phyloP scores from a whole-genome alignment of 106 monocot species.

The Amphibolis antarctica region DNA sequence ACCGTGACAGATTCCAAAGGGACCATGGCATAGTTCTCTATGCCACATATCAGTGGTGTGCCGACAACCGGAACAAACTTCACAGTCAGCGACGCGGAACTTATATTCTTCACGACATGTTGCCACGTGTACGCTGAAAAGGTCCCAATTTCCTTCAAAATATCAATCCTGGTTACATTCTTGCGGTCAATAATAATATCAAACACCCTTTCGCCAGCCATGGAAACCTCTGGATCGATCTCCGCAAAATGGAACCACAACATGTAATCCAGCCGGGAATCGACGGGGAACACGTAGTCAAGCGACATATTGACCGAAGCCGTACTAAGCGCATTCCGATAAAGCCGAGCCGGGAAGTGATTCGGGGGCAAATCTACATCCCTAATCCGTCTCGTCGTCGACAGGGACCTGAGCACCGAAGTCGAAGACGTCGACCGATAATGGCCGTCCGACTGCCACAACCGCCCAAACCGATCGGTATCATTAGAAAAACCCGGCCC shows the following conservation, averaged over 20 bases:
- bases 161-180: conserved; percentile 57
- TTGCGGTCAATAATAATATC: conserved; percentile 43
- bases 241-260: conserved; percentile 23
- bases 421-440: conserved; percentile 20
- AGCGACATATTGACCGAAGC: not conserved
- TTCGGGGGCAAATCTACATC: conserved; percentile 13
- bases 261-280: conserved; percentile 21
- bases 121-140: conserved; percentile 78
- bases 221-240: conserved; percentile 14
- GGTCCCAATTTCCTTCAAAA: conserved; percentile 65
- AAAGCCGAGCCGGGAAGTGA: conserved; percentile 17
- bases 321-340: conserved; percentile 7
- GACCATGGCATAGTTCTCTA: conserved; percentile 93
- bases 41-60: conserved; percentile 57
- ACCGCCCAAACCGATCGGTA: conserved; percentile 14
- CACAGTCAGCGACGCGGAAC: conserved; percentile 42
- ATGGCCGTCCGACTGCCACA: conserved; percentile 10
- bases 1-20: conserved; percentile 58
- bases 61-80: conserved; percentile 68
- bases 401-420: not conserved
- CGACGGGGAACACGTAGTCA: conserved; percentile 17
- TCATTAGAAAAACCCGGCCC: conserved; percentile 17
- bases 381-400: not conserved
- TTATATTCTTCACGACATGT: conserved; percentile 54
- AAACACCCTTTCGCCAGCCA: conserved; percentile 53